Percentiles rank a stretch among this genome's conserved stretches.
Conservation (phyloP, 2,329 filamentous ascomycete species). For the Spiromastix sp. region DNA sequence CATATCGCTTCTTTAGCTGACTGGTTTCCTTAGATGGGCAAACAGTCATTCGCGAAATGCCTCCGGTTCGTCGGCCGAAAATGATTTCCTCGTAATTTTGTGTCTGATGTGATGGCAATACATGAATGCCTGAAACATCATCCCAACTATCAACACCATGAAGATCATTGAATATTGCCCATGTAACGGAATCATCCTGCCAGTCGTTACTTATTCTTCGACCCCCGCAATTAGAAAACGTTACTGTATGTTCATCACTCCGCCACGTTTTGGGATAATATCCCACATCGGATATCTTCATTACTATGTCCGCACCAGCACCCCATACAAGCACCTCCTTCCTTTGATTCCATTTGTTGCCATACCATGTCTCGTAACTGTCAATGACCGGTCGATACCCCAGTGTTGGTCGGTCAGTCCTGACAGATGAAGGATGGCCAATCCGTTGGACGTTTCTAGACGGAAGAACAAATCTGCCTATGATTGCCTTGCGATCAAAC, state of each 20-base stretch:
- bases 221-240: not conserved
- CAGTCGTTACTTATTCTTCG: conserved; percentile 11
- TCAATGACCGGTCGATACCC: conserved; percentile 51
- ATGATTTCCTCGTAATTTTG: conserved; percentile 38
- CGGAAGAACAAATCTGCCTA: conserved; percentile 43
- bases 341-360: conserved; percentile 36
- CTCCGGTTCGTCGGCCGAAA: conserved; percentile 46
- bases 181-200: conserved; percentile 25
- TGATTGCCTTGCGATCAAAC: conserved; percentile 45
- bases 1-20: conserved; percentile 29
- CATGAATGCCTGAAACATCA: conserved; percentile 48
- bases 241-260: conserved; percentile 2
- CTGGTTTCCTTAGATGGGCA: conserved; percentile 20
- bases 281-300: conserved; percentile 39
- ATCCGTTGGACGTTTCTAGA: conserved; percentile 30
- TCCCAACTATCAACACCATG: conserved; percentile 43
- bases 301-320: conserved; percentile 46
- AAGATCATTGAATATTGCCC: conserved; percentile 44
- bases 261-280: conserved; percentile 9
- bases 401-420: conserved; percentile 40
- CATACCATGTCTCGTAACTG: conserved; percentile 44
- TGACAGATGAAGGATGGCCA: conserved; percentile 23
- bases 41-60: conserved; percentile 33
- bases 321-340: conserved; percentile 51
- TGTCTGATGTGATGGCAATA: conserved; percentile 37